A percentile compares a stretch with the other conserved stretches of the same genome.
Conservation (phyloP, 2,329 filamentous ascomycete species). For the Neobulgaria alba region DNA sequence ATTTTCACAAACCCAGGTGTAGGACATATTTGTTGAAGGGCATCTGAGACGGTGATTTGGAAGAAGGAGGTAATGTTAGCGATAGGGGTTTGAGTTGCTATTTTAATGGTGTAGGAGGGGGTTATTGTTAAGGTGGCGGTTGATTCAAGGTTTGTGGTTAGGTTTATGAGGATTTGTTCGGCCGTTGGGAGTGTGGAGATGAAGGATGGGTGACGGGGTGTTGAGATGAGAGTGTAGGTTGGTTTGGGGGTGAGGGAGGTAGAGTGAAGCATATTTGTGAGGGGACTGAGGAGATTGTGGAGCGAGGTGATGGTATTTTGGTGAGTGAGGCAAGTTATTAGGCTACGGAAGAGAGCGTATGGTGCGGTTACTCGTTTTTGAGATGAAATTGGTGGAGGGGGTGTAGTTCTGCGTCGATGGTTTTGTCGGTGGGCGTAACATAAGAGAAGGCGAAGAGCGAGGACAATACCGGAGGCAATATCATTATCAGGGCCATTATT, state of each 20-base stretch:
- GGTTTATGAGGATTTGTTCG: slow-evolving; percentile 34
- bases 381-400: slow-evolving; percentile 45
- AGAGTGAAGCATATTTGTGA: slow-evolving; percentile 18
- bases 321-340: slow-evolving; percentile 31
- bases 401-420: slow-evolving; percentile 57
- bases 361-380: slow-evolving; percentile 40
- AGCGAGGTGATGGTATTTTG: slow-evolving; percentile 19
- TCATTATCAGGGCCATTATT: slow-evolving; percentile 31
- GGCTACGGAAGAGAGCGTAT: slow-evolving; percentile 50
- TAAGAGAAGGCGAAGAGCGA: slow-evolving; percentile 67
- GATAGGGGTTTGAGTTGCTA: slow-evolving; percentile 27
- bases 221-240: slow-evolving; percentile 17
- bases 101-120: slow-evolving; percentile 27
- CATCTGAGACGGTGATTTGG: slow-evolving; percentile 11
- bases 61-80: slow-evolving; percentile 7
- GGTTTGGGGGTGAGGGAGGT: slow-evolving; percentile 20
- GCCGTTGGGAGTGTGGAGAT: slow-evolving; percentile 16
- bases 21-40: slow-evolving; percentile 12
- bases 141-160: slow-evolving; percentile 36
- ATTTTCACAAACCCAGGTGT: slow-evolving; percentile 9
- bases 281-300: slow-evolving; percentile 15
- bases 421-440: slow-evolving; percentile 71
- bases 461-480: slow-evolving; percentile 56
- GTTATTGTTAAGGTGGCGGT: slow-evolving; percentile 32
- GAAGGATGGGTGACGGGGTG: slow-evolving; percentile 14